A percentile compares a stretch with the other conserved stretches of the same genome.
These are phyloP conservation scores for Telopea speciosissima DNA, from an alignment of 177 flowering plant genomes.

Conservation along the genomic window DNA sequence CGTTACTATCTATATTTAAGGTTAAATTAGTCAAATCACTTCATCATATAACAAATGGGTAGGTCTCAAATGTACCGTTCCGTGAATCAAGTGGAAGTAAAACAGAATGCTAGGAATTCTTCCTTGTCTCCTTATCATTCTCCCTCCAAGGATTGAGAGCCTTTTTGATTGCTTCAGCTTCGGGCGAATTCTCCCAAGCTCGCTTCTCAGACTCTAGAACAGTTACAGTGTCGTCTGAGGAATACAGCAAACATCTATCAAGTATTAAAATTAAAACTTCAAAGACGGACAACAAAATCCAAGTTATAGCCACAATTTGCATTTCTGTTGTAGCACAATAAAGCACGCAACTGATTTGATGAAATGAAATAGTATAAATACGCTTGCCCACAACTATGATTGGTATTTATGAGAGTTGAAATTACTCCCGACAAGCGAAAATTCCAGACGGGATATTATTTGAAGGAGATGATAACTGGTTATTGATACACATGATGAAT, in stretches of 20 bases:
- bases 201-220: slow-evolving; percentile 81
- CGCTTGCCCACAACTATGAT: background rate
- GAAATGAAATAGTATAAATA: background rate
- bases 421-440: background rate
- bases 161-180: slow-evolving; percentile 73
- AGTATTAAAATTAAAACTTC: background rate
- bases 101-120: slow-evolving; percentile 24
- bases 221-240: slow-evolving; percentile 81
- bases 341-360: too few species aligned
- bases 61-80: background rate
- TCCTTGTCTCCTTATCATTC: slow-evolving; percentile 29
- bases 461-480: background rate
- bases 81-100: background rate
- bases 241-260: background rate
- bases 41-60: background rate
- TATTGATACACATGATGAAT: background rate
- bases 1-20: background rate
- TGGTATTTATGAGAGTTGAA: background rate
- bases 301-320: background rate
- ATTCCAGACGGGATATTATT: background rate
- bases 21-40: background rate
- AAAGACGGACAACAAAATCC: background rate
- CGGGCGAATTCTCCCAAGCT: slow-evolving; percentile 73
- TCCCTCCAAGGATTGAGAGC: slow-evolving; percentile 90
- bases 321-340: background rate